Evolutionary conservation across 2,329 filamentous ascomycete species (phyloP).

Genomic region (Aspergillus ustus): DNA sequence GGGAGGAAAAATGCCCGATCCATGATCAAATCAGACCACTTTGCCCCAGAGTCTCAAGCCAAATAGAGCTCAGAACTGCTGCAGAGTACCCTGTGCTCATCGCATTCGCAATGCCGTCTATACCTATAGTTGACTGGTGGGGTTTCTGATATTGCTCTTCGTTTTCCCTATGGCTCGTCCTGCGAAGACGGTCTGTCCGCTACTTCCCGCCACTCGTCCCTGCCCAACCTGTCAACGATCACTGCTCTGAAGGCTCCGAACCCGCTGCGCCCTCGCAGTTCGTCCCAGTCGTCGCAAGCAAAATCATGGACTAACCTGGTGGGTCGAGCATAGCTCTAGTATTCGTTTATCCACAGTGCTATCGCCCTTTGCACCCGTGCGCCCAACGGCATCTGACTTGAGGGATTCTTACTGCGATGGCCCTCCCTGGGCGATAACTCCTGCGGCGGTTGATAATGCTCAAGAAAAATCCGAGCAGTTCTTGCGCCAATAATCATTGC

Average conservation of each 20-base stretch:
- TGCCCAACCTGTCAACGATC: conserved; percentile 29
- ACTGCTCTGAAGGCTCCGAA: conserved; percentile 11
- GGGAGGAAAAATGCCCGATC: conserved; percentile 23
- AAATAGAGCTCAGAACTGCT: conserved; percentile 18
- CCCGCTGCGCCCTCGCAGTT: conserved; percentile 13
- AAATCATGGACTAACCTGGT: conserved; percentile 11
- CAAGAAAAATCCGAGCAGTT: conserved; percentile 23
- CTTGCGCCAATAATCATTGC: conserved; percentile 33
- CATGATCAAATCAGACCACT: conserved; percentile 24
- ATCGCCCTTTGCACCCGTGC: neutral
- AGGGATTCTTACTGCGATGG: neutral
- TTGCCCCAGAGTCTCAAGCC: conserved; percentile 21
- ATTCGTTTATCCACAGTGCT: conserved; percentile 14
- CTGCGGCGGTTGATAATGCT: conserved; percentile 17
- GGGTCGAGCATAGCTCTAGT: conserved; percentile 13
- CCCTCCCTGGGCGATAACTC: conserved; percentile 3
- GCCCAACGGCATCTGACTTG: neutral
- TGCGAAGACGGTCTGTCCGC: conserved; percentile 22
- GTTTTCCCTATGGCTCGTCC: conserved; percentile 17
- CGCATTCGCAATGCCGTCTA: conserved; percentile 17
- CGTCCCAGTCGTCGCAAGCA: conserved; percentile 14
- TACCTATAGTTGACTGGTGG: conserved; percentile 16
- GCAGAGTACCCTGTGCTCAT: conserved; percentile 9
- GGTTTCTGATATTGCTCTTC: conserved; percentile 8
- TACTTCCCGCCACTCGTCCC: conserved; percentile 29